Evolutionary conservation across 129 eudicot species (phyloP).

Genomic region (Calendula officinalis): DNA sequence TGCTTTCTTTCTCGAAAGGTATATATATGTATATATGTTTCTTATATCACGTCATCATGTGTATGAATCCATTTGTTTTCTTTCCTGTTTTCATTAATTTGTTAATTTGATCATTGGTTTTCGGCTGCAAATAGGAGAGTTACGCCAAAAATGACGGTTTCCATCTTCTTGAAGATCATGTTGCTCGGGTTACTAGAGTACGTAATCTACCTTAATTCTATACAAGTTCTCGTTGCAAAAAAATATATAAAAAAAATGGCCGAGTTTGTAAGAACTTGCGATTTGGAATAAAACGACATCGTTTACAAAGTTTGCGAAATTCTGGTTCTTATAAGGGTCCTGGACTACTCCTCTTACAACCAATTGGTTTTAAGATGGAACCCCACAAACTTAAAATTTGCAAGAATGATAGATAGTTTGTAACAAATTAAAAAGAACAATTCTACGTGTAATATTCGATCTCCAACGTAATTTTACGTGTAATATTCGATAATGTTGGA

Average conservation of each 20-base stretch:
- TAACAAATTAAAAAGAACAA: neutral
- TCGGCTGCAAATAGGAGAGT: conserved; percentile 39
- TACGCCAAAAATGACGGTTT: conserved; percentile 53
- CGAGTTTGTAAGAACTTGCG: neutral
- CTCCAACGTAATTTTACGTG: no score
- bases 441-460: no score
- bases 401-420: neutral
- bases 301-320: no score
- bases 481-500: neutral
- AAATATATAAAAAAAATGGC: neutral
- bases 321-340: no score
- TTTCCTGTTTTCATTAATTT: neutral
- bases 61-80: neutral
- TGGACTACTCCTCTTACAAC: no score
- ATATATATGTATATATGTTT: conserved; percentile 5
- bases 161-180: conserved; percentile 50
- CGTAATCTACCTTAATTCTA: neutral
- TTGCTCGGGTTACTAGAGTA: conserved; percentile 53
- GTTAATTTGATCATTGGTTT: neutral
- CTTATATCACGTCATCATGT: neutral
- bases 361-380: no score
- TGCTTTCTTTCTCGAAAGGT: conserved; percentile 36
- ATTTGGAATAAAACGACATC: no score
- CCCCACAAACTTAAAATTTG: no score
- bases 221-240: neutral